phyloP scores from a whole-genome alignment of 1,284 basidiomycete genomes.

The Pterulicium gracile region DNA sequence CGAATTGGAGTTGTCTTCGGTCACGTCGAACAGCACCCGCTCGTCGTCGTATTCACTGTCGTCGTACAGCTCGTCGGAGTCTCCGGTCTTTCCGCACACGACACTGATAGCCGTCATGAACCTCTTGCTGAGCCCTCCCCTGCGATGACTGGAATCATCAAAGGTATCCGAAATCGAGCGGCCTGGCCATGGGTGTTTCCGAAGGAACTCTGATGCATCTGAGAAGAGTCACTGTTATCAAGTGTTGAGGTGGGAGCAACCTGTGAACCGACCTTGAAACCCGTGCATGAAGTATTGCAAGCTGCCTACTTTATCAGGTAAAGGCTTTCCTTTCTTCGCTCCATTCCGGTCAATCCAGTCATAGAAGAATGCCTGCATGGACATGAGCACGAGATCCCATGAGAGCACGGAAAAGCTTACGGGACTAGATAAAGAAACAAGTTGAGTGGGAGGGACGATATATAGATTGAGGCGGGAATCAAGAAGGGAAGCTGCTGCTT shows the following conservation, averaged over 20 bases:
- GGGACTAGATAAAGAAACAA: conserved; percentile 73
- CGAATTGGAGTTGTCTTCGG: conserved; percentile 38
- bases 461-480: conserved; percentile 66
- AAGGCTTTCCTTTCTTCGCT: conserved; percentile 66
- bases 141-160: conserved; percentile 69
- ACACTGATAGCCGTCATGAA: conserved; percentile 58
- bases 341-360: conserved; percentile 78
- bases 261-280: conserved; percentile 46
- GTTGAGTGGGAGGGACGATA: conserved; percentile 80
- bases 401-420: conserved; percentile 27
- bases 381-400: conserved; percentile 7
- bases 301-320: conserved; percentile 83
- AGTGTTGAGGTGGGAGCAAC: not conserved
- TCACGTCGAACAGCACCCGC: conserved; percentile 49
- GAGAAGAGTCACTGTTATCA: conserved; percentile 4
- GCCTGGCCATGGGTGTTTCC: conserved; percentile 82
- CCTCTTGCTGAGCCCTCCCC: conserved; percentile 50
- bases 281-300: conserved; percentile 86
- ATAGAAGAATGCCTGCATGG: conserved; percentile 70
- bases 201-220: conserved; percentile 84
- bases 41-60: conserved; percentile 63
- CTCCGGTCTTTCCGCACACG: conserved; percentile 71
- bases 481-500: conserved; percentile 80
- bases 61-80: conserved; percentile 56
- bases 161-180: conserved; percentile 75